A percentile compares a stretch with the other conserved stretches of the same genome.
phyloP scores from a whole-genome alignment of 2,329 filamentous ascomycete genomes.

The Claviceps purpurea region DNA sequence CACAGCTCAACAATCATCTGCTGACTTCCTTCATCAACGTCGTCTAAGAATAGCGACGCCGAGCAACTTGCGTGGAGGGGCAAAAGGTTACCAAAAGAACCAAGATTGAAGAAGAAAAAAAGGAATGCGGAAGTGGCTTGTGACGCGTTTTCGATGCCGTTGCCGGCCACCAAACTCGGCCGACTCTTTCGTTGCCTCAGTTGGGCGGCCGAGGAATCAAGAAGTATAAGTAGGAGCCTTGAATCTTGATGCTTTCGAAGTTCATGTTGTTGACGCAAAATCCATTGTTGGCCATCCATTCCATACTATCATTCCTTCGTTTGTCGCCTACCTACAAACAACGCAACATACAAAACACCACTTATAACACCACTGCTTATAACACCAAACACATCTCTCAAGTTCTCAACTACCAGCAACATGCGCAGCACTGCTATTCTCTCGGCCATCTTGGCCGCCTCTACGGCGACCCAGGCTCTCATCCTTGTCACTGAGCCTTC shows the following conservation, averaged over 20 bases:
- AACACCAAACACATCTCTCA: background rate
- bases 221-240: slow-evolving; percentile 3
- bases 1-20: background rate
- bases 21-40: background rate
- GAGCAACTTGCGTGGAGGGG: background rate
- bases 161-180: background rate
- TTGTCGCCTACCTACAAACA: too few species aligned
- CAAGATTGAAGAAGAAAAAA: background rate
- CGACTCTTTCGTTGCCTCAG: background rate
- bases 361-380: too few species aligned
- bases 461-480: background rate
- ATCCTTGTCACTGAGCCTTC: background rate
- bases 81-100: background rate
- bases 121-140: background rate
- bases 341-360: too few species aligned
- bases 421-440: slow-evolving; percentile 10
- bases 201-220: background rate
- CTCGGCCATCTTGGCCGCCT: slow-evolving; percentile 9
- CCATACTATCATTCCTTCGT: background rate
- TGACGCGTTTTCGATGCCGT: slow-evolving; percentile 1
- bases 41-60: slow-evolving; percentile 5
- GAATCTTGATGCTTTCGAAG: background rate
- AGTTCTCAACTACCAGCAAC: slow-evolving; percentile 1
- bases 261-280: background rate
- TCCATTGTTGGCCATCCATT: background rate